Base-by-base conservation (phyloP, 192 early-diverging fungal species). In the Podila epigama region DNA sequence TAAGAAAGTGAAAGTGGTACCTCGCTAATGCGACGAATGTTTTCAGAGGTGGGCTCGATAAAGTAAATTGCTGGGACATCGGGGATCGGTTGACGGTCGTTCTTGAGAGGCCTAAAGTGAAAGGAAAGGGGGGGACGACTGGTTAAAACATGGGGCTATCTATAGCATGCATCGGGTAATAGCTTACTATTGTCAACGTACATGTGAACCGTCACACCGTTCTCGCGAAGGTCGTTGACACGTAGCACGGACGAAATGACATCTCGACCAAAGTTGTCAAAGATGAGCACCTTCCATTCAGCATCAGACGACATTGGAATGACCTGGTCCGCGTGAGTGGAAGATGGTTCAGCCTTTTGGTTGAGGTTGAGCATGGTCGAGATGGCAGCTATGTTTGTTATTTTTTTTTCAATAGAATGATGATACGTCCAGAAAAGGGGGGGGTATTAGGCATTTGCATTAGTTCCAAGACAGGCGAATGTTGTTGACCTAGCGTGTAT, bases 1-100 rank as follows among this genome's bases (percentile, higher is more conserved):
- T 16, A 18, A 10, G 58, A 60, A 31, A 31, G 22, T 20, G 20
- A 9, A 1, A n/a, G 27, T 22, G 0, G 35, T 86, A 96, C 95
- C 60, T 97, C 92, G 27, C 84, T 81, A 51, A 99, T 88, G 35
- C 82, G 80, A 51, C 85, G 75, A 63, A 99, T 90, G 80, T 92
- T 97, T 34, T 98, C 95, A 1, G 87, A 83, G 22, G 89, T 93
- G 1, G 98, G 96, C 79, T 95, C 89, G 1, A 97, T 79, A 85
- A 99, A 97, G 79, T 99, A 99, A 41, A 99, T 85, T 6, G 96
- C 95, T 10, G 98, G 98, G 4, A 98, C 98, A 77, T 99, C 97
- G 0, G 95, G 87, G 53, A 99, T 93, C 8, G 96, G 82, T 57
- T 94, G 92, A 51, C 98, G 85, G 40, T 96, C 93, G 36, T 89